Evolutionary conservation across 163 green algal species (phyloP).

Genomic region (Prototheca wickerhamii): DNA sequence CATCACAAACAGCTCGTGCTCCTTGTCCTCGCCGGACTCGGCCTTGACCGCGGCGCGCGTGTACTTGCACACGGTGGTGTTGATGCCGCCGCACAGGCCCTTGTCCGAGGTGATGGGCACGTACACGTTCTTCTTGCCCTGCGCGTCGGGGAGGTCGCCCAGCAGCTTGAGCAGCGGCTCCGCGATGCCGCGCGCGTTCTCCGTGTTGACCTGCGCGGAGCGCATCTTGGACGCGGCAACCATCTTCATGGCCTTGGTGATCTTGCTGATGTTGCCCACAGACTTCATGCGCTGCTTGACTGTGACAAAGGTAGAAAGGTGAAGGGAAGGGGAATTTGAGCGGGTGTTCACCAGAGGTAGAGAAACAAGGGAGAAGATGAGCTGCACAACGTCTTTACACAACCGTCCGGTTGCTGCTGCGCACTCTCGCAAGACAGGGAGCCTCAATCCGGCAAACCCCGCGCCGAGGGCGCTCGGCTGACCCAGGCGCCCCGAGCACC

Average conservation of each 20-base stretch:
- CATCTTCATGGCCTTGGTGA: conserved; percentile 99
- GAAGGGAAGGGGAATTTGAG: background rate
- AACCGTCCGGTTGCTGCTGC: too few species aligned
- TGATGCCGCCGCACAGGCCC: conserved; percentile 97
- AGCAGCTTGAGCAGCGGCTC: conserved; percentile 79
- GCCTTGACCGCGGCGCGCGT: conserved; percentile 28
- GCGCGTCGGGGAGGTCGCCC: conserved; percentile 76
- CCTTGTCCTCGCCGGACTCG: conserved; percentile 24
- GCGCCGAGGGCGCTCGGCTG: too few species aligned
- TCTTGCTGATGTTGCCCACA: conserved; percentile 98
- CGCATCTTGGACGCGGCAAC: conserved; percentile 99
- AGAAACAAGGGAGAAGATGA: too few species aligned
- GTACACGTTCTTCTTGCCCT: conserved; percentile 65
- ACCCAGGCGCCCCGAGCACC: too few species aligned
- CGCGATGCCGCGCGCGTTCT: conserved; percentile 77
- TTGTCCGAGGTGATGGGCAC: conserved; percentile 87
- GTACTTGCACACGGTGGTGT: conserved; percentile 89
- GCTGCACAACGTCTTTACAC: too few species aligned
- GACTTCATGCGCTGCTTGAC: conserved; percentile 96
- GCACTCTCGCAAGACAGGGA: too few species aligned
- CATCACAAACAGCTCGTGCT: conserved; percentile 57
- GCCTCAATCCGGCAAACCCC: background rate
- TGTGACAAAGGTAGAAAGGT: conserved; percentile 26
- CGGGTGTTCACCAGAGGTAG: too few species aligned
- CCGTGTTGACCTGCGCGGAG: conserved; percentile 70